phyloP scores from a whole-genome alignment of 352 stramenopile species.

The Pythium aphanidermatum region DNA sequence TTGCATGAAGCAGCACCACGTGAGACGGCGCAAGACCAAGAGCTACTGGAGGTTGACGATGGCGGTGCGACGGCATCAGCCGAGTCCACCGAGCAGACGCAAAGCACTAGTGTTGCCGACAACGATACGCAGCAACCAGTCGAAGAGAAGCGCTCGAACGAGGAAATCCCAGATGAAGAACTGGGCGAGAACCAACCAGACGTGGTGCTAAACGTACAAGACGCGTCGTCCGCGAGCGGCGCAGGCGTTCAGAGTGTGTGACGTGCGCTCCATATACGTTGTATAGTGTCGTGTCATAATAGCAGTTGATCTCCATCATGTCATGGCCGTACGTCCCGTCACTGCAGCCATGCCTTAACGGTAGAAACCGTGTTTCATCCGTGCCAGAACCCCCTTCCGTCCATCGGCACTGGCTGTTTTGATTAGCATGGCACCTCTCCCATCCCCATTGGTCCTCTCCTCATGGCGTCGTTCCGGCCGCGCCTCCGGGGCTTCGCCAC shows the following conservation, averaged over 20 bases:
- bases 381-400: too few relatives aligned
- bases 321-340: too few relatives aligned
- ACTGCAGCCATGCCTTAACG: too few relatives aligned
- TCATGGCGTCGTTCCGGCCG: slow-evolving; percentile 2
- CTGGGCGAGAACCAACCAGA: neutral
- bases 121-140: neutral
- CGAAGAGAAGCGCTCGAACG: neutral
- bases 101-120: too few relatives aligned
- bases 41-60: slow-evolving; percentile 22
- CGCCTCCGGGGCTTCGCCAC: slow-evolving; percentile 21
- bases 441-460: too few relatives aligned
- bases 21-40: slow-evolving; percentile 17
- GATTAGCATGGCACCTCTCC: too few relatives aligned
- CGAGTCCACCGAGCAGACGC: too few relatives aligned
- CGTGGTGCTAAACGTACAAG: slow-evolving; percentile 5
- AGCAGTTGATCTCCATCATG: too few relatives aligned
- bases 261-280: neutral
- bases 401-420: too few relatives aligned
- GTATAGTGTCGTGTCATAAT: too few relatives aligned
- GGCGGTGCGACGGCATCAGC: too few relatives aligned
- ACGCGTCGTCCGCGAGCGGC: neutral
- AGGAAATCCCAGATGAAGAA: neutral
- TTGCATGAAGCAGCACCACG: slow-evolving; percentile 10
- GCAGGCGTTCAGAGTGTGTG: slow-evolving; percentile 2
- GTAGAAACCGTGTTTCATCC: too few relatives aligned